Base-by-base conservation (phyloP, 1,139 yeast species). In the Wickerhamomyces sp. region DNA sequence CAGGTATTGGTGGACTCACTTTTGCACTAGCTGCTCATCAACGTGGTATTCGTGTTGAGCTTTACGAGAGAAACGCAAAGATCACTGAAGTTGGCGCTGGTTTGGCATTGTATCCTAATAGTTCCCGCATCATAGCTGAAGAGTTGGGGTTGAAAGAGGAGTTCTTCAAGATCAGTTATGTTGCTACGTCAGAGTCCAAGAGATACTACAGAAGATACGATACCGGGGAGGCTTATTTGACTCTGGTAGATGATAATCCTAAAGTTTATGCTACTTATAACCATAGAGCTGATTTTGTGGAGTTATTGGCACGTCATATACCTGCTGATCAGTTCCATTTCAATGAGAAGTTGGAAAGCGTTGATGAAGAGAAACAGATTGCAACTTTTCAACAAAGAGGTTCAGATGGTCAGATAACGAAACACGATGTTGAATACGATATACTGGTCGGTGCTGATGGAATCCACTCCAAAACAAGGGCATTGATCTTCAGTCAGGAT, bases 31-130 rank as follows among this genome's bases (percentile, higher is more conserved):
- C 32, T 2, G 29, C 32, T 3, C 17, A 15, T 5, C 28, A 25
- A 19, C 14, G 29, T 23, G 32, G 26, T 4, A 24, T 33, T 16
- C n/a, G 21, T 10, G 28, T 28, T 26, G 18, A 29, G 11, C 7
- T 33, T 10, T 33, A 33, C 25, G 36, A 33, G 17, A 28, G 30
- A 25, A 28, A 29, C 13, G 28, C 20, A 16, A 13, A 6, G 5
- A 33, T 33, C 12, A 29, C 36, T 13, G 36, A 28, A 13, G 32
- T 29, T 16, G 36, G 36, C 25, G 32, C 32, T 6, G 32, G 36
- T 10, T 19, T 28, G n/a, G 32, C 36, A 5, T n/a, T 33, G 13
- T n/a, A n/a, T n/a, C 29, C 36, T 16, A 29, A 21, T 6, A 14
- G 23, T 17, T 18, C 32, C 4, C 15, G 23, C 16, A 23, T 25